Base-by-base conservation (phyloP, 306 rosid genomes). In the Prunus mume region DNA sequence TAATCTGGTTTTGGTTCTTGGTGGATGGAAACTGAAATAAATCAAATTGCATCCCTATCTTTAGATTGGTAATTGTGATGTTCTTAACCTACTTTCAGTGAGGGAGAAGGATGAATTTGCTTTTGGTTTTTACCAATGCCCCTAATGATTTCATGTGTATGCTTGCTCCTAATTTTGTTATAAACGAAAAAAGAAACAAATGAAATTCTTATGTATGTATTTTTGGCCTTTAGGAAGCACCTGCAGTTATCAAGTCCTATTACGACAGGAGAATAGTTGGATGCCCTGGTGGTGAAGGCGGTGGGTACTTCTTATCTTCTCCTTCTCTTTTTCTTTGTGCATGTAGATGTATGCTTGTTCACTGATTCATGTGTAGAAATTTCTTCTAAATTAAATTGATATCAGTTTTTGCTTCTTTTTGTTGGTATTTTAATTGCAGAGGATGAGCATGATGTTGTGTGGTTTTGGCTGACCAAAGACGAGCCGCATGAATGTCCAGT, bases 361-460 rank as follows among this genome's bases (percentile, higher is more conserved):
- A n/a, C 61, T 38, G 45, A 27, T 57, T 68, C 49, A 3, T 57
- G 68, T 34, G 65, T 65, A 71, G 69, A 25, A 49, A 18, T 13
- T 20, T 12, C 34, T 17, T 17, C 41, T 32, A 10, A 25, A 25
- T 77, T 34, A 22, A 46, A 76, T 71, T 28, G 25, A 49, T 67
- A 38, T 64, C 41, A 43, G 19, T 46, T 22, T 79, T 66, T 49
- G 19, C 85, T 75, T 54, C 4, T 74, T 74, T 61, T 52, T 69
- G 41, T 60, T 24, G 2, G 71, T 74, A 78, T 58, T 76, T 78
- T 38, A 46, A 73, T 64, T 86, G 82, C 89, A 95, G 97, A 95
- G 89, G 98, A 95, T 83, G 97, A 92, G 84, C 98, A 95, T 74
- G 98, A 95, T 78, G 92, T 95, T 83, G 96, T 95, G 80, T 95